phyloP scores from a whole-genome alignment of 2,329 filamentous ascomycete species.

The Aphanocladium album region DNA sequence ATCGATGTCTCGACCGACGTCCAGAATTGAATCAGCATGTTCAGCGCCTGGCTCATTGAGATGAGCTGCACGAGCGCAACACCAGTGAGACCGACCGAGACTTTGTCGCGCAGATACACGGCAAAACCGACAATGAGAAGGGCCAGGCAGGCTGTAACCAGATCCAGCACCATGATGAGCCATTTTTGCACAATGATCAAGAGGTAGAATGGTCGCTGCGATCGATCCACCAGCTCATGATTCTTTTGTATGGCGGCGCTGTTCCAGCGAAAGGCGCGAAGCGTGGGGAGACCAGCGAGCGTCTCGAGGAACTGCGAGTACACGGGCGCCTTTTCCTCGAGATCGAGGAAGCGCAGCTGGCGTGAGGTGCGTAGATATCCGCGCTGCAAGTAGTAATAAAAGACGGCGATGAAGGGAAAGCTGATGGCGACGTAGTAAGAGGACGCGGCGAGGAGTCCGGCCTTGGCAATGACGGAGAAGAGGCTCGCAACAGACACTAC shows the following conservation, averaged over 20 bases:
- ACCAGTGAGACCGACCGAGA: constrained; percentile 29
- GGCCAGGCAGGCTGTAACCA: constrained; percentile 43
- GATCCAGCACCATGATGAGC: constrained; percentile 47
- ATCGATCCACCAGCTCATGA: constrained; percentile 43
- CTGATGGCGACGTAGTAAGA: constrained; percentile 32
- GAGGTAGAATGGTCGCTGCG: constrained; percentile 54
- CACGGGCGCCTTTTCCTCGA: constrained; percentile 37
- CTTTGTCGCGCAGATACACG: constrained; percentile 26
- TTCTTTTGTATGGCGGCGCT: constrained; percentile 37
- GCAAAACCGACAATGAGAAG: constrained; percentile 43
- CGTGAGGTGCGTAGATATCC: constrained; percentile 39
- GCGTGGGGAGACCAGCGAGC: constrained; percentile 41
- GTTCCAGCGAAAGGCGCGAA: constrained; percentile 50
- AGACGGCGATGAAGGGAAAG: constrained; percentile 36
- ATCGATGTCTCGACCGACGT: constrained; percentile 34
- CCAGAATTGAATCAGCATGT: constrained; percentile 32
- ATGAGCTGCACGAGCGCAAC: constrained; percentile 28
- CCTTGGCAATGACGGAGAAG: constrained; percentile 24
- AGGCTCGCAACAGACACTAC: constrained; percentile 30
- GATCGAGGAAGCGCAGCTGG: constrained; percentile 36
- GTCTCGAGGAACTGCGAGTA: constrained; percentile 42
- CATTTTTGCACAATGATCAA: constrained; percentile 54
- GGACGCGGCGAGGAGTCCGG: constrained; percentile 21
- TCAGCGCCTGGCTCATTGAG: constrained; percentile 29
- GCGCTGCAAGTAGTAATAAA: constrained; percentile 39